A percentile compares a stretch with the other conserved stretches of the same genome.
Conservation (phyloP, 1,284 basidiomycete species). For the Cryptococcus jaspeensis region DNA sequence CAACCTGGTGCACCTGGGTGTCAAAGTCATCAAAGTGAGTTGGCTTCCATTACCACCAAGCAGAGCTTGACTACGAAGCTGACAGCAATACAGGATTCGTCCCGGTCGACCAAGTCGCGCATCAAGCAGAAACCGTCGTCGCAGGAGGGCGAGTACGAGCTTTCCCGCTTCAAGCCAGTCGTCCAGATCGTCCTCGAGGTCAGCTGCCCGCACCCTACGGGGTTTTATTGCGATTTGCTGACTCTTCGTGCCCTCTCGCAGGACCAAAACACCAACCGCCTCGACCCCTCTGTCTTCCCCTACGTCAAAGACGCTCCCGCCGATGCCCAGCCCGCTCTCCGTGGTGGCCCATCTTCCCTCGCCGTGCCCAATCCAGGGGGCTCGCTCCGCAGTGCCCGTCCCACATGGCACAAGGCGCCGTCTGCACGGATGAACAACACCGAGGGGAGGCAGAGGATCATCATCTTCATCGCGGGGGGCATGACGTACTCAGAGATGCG, state of each 20-base stretch:
- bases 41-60: background rate
- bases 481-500: conserved; percentile 96
- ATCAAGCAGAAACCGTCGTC: conserved; percentile 70
- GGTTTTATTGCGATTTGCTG: no score
- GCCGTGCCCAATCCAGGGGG: conserved; percentile 49
- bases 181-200: conserved; percentile 83
- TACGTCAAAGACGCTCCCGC: conserved; percentile 85
- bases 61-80: conserved; percentile 43
- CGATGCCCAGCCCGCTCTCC: conserved; percentile 40
- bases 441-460: conserved; percentile 66
- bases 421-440: conserved; percentile 50
- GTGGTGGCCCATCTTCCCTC: conserved; percentile 1
- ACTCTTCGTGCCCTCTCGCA: conserved; percentile 43
- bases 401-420: conserved; percentile 71
- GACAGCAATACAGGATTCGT: conserved; percentile 55
- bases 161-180: conserved; percentile 89
- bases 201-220: conserved; percentile 14
- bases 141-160: conserved; percentile 85
- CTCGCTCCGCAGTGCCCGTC: conserved; percentile 73
- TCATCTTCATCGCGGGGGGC: conserved; percentile 92
- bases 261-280: conserved; percentile 76
- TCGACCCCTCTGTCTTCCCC: conserved; percentile 80
- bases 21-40: conserved; percentile 76
- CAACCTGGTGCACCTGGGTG: conserved; percentile 78
- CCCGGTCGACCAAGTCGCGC: conserved; percentile 73